Evolutionary conservation across 768 basidiomycete genomes (phyloP).

Genomic region (Lyophyllum shimeji): DNA sequence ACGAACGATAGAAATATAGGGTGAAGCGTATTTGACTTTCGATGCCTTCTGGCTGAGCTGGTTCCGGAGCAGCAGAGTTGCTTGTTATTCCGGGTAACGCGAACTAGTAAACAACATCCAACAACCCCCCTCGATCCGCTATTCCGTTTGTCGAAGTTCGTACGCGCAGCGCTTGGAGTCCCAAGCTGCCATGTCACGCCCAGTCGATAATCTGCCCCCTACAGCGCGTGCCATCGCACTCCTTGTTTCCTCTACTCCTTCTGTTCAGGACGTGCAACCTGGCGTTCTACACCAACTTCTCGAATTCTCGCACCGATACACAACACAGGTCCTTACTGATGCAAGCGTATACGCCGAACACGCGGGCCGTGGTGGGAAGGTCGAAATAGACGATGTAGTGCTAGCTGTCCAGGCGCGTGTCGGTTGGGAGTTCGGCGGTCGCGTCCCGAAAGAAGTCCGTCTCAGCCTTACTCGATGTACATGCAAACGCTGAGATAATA

Average conservation of each 20-base stretch:
- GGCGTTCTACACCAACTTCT: slow-evolving; percentile 85
- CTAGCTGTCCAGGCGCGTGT: slow-evolving; percentile 86
- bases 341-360: slow-evolving; percentile 88
- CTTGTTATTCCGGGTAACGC: not conserved
- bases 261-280: slow-evolving; percentile 84
- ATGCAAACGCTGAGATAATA: not conserved
- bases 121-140: slow-evolving; percentile 1
- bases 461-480: not conserved
- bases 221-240: slow-evolving; percentile 84
- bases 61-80: too few species aligned
- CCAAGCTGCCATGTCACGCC: slow-evolving; percentile 38
- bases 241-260: slow-evolving; percentile 78
- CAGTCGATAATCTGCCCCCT: slow-evolving; percentile 73
- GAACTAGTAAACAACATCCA: not conserved
- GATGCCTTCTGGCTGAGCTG: too few species aligned
- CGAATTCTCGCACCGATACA: slow-evolving; percentile 85
- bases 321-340: slow-evolving; percentile 79
- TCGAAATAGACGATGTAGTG: slow-evolving; percentile 81
- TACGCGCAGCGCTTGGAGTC: slow-evolving; percentile 7
- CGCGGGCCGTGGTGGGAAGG: slow-evolving; percentile 72
- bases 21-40: too few species aligned
- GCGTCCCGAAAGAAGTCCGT: slow-evolving; percentile 84
- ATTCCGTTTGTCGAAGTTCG: not conserved
- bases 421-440: slow-evolving; percentile 90
- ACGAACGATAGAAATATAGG: too few species aligned